Evolutionary conservation across 495 filamentous ascomycete genomes (phyloP).

Genomic region (Delitschia confertaspora): DNA sequence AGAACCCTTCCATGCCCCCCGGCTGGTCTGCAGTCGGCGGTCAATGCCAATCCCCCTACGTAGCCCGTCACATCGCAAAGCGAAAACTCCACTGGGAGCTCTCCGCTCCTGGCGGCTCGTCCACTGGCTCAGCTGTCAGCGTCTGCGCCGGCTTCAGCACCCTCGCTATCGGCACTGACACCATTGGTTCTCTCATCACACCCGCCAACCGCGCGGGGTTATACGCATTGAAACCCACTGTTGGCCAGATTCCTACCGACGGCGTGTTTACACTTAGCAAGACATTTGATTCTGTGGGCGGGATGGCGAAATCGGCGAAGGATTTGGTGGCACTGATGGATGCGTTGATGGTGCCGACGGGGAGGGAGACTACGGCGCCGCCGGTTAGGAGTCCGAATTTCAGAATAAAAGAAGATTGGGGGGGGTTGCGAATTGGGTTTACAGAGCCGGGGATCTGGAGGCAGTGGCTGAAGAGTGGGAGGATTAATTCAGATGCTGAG

Average conservation of each 20-base stretch:
- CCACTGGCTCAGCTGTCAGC: slow-evolving; percentile 28
- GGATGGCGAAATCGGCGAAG: slow-evolving; percentile 32
- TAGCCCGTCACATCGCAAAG: slow-evolving; percentile 25
- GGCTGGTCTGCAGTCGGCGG: slow-evolving; percentile 34
- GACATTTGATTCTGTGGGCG: slow-evolving; percentile 28
- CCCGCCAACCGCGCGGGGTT: slow-evolving; percentile 31
- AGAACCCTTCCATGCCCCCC: slow-evolving; percentile 28
- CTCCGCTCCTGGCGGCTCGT: slow-evolving; percentile 27
- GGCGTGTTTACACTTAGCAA: slow-evolving; percentile 28
- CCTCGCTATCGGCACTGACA: slow-evolving; percentile 30
- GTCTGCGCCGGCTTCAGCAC: slow-evolving; percentile 32
- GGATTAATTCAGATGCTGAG: slow-evolving; percentile 25
- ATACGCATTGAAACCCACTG: slow-evolving; percentile 31
- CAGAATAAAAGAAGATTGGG: slow-evolving; percentile 25
- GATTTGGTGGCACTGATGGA: slow-evolving; percentile 30
- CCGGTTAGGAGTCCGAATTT: slow-evolving; percentile 11
- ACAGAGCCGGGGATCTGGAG: slow-evolving; percentile 27
- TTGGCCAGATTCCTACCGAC: slow-evolving; percentile 27
- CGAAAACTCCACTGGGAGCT: slow-evolving; percentile 25
- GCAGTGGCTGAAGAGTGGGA: slow-evolving; percentile 20
- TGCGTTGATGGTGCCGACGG: slow-evolving; percentile 26
- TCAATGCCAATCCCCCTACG: slow-evolving; percentile 32
- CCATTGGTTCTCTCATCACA: slow-evolving; percentile 30
- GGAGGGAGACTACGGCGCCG: slow-evolving; percentile 14
- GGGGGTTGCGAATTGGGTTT: slow-evolving; percentile 19